Evolutionary conservation across 768 basidiomycete species (phyloP), one percentile per base, ranked within the genome.

Genomic region (Chalciporus pseudorubinellus): DNA sequence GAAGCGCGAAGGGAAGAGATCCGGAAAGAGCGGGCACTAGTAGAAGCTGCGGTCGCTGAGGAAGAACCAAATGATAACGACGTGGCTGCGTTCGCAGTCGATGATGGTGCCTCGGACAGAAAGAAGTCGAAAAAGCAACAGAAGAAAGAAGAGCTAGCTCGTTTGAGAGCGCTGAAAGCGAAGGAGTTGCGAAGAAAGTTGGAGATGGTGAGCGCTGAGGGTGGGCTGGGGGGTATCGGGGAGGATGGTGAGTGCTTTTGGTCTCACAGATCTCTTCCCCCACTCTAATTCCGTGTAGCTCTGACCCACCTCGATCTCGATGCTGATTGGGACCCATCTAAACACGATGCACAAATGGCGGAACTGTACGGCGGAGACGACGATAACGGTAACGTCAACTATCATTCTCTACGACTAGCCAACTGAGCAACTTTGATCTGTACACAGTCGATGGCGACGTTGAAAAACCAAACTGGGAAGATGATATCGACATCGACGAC

Each of bases 391-490:
- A 53, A 56, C 31, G 67, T 53, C 9, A n/a, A 36, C 12, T 39
- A 9, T 39, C 28, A 13, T 44, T 4, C 7, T 14, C 5, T 4
- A 26, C 13, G 14, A 16, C 6, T 16, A 16, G 13, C 3, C 19
- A 18, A 45, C 44, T 21, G 14, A 33, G 6, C n/a, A 28, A 28
- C 12, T 19, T 18, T 56, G 18, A 54, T 24, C 10, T n/a, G 21
- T 9, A 7, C 33, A 24, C 24, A 64, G 63, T 13, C 48, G 66
- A 57, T 26, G 66, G 55, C 9, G 77, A 72, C 33, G 70, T 71
- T 44, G 79, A 81, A 56, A 95, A 95, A 70, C 97, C 97, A 3
- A 70, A 73, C 0, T 99, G 95, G 95, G 87, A 90, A 38, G 90
- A 97, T 55, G 93, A 97, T 60, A 82, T 95, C 50, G 83, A 92